Conservation (phyloP, 768 basidiomycete genomes). For the Calocybe cyanea region DNA sequence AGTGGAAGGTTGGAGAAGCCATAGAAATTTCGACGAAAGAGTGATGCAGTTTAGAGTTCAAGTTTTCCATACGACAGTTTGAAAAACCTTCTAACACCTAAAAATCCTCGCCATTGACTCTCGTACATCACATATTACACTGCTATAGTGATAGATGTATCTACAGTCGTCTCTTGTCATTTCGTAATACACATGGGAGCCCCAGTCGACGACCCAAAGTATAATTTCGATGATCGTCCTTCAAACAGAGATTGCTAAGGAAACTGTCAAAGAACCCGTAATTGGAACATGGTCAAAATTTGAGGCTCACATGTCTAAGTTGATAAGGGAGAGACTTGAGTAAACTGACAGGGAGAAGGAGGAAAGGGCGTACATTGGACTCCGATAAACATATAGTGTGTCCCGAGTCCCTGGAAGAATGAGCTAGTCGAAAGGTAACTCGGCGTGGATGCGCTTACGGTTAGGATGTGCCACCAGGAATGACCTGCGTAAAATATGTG, state of each 20-base stretch:
- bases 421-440: not conserved
- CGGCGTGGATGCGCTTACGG: slow-evolving; percentile 33
- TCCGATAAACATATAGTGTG: slow-evolving; percentile 49
- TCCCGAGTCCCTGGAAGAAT: slow-evolving; percentile 38
- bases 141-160: not conserved
- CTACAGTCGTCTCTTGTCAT: slow-evolving; percentile 22
- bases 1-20: slow-evolving; percentile 61
- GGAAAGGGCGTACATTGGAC: slow-evolving; percentile 41
- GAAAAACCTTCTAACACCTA: not conserved
- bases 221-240: slow-evolving; percentile 53
- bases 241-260: slow-evolving; percentile 51
- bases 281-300: slow-evolving; percentile 5
- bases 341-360: not conserved
- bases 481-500: slow-evolving; percentile 40
- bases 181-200: slow-evolving; percentile 44
- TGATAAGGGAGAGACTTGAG: slow-evolving; percentile 4
- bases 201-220: slow-evolving; percentile 36
- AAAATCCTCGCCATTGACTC: not conserved
- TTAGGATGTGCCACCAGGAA: slow-evolving; percentile 74
- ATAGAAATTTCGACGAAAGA: slow-evolving; percentile 1
- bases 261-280: slow-evolving; percentile 5
- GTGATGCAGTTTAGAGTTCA: not conserved
- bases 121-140: not conserved
- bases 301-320: slow-evolving; percentile 43
- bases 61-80: too few species aligned